Base-by-base conservation (phyloP, 495 filamentous ascomycete species). In the Jackrogersella minutella region DNA sequence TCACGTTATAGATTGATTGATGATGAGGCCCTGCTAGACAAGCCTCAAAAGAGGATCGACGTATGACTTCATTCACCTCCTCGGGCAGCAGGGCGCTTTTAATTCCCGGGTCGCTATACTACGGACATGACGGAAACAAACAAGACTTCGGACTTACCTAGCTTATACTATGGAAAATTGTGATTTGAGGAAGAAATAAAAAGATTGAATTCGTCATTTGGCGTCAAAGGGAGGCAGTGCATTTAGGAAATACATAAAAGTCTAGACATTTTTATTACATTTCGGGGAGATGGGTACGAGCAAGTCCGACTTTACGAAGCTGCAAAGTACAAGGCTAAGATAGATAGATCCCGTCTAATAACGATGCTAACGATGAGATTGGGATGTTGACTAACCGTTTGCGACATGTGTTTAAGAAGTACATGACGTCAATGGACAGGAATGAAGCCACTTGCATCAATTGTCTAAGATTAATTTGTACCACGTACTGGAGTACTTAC, bases 31-130 rank as follows among this genome's bases (percentile, higher is more conserved):
- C 14, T 62, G 21, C 30, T 22, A 60, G 41, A 22, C 39, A 55
- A 66, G 50, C 56, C 57, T 53, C 44, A 44, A 58, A 40, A 58
- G 44, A 24, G 50, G 59, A 63, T 63, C 58, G 41, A 58, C 58
- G 33, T 63, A 68, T 68, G 65, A 68, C 65, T 68, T 68, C 65
- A 68, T 66, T 53, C n/a, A 14, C 11, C 41, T 1, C 63, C 54
- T 68, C 54, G 53, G 47, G 47, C 49, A 58, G 24, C 43, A 53
- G 43, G 64, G 37, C 34, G n/a, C 24, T 19, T 46, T 30, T 14
- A 36, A 40, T 11, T 61, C 40, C 31, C 58, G 58, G 64, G 63
- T n/a, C n/a, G n/a, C n/a, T n/a, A 17, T 46, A 40, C 16, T 49
- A 56, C 63, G 63, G 63, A 55, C 13, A 5, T 3, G 8, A 5